Conservation (phyloP, 1,284 basidiomycete species). For the Xerocomus minutiporus region DNA sequence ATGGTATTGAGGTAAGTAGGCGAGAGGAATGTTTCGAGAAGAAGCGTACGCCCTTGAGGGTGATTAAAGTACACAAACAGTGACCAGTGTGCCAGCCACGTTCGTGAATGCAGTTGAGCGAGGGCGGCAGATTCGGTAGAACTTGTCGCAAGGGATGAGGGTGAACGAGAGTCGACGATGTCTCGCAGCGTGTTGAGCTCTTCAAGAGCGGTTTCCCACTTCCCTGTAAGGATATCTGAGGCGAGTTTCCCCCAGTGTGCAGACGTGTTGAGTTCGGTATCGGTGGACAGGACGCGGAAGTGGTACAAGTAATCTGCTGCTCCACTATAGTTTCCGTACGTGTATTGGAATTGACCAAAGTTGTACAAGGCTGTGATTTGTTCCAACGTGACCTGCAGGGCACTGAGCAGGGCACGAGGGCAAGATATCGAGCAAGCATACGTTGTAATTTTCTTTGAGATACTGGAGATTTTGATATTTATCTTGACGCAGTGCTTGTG, state of each 20-base stretch:
- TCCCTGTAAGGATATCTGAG: conserved; percentile 90
- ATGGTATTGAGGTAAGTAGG: conserved; percentile 98
- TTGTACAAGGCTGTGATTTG: conserved; percentile 97
- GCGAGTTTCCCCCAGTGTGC: conserved; percentile 99
- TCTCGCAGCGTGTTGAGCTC: conserved; percentile 94
- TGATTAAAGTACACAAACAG: conserved; percentile 99
- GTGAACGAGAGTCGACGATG: conserved; percentile 76
- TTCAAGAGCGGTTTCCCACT: conserved; percentile 90
- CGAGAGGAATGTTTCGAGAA: conserved; percentile 94
- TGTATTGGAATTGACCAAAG: conserved; percentile 98
- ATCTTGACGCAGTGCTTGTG: conserved; percentile 85
- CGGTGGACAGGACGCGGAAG: conserved; percentile 95
- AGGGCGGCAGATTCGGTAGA: conserved; percentile 61
- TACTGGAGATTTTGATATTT: conserved; percentile 95
- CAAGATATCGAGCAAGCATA: conserved; percentile 39
- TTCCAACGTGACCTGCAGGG: conserved; percentile 76
- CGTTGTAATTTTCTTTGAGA: conserved; percentile 90
- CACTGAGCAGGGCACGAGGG: conserved; percentile 9
- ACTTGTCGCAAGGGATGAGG: conserved; percentile 44
- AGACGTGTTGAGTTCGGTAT: conserved; percentile 86
- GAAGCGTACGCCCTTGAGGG: conserved; percentile 83
- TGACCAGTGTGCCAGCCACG: conserved; percentile 97
- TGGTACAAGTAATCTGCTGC: conserved; percentile 98
- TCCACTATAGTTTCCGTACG: conserved; percentile 93
- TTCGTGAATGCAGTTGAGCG: conserved; percentile 87